Percentiles rank a stretch among this genome's conserved stretches.
phyloP scores from a whole-genome alignment of 2,329 filamentous ascomycete genomes.

The Pseudogymnoascus sp. region DNA sequence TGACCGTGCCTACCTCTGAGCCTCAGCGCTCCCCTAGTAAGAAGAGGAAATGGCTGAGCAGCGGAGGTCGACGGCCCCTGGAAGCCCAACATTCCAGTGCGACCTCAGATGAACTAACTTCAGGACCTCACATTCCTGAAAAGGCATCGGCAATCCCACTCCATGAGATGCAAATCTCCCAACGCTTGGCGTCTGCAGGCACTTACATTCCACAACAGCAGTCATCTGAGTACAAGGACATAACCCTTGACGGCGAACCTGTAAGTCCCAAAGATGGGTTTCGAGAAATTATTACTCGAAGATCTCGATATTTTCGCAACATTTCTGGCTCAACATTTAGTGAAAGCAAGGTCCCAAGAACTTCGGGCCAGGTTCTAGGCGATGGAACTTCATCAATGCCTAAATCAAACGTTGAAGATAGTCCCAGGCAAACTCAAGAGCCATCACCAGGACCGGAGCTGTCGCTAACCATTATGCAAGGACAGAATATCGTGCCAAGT shows the following conservation, averaged over 20 bases:
- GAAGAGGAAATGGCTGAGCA: neutral
- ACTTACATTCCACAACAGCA: constrained; percentile 15
- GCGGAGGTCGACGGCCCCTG: neutral
- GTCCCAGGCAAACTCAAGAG: neutral
- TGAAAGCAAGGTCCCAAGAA: neutral
- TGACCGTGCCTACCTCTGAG: constrained; percentile 10
- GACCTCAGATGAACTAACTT: neutral
- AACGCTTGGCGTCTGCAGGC: constrained; percentile 18
- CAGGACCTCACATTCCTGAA: neutral
- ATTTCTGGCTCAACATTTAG: neutral
- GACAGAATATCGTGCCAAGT: neutral
- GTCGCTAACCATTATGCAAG: neutral
- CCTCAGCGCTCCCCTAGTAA: constrained; percentile 5
- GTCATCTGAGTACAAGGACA: neutral
- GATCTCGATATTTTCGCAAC: neutral
- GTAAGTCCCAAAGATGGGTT: neutral
- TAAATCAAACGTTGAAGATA: neutral
- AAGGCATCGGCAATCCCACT: constrained; percentile 16
- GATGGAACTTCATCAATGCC: neutral
- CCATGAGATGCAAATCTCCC: constrained; percentile 25
- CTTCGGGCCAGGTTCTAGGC: neutral
- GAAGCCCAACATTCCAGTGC: constrained; percentile 6
- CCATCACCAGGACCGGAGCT: neutral
- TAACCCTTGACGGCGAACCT: neutral
- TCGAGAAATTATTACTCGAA: neutral